Base-by-base conservation (phyloP, 192 early-diverging fungal species). In the Podila minutissima region DNA sequence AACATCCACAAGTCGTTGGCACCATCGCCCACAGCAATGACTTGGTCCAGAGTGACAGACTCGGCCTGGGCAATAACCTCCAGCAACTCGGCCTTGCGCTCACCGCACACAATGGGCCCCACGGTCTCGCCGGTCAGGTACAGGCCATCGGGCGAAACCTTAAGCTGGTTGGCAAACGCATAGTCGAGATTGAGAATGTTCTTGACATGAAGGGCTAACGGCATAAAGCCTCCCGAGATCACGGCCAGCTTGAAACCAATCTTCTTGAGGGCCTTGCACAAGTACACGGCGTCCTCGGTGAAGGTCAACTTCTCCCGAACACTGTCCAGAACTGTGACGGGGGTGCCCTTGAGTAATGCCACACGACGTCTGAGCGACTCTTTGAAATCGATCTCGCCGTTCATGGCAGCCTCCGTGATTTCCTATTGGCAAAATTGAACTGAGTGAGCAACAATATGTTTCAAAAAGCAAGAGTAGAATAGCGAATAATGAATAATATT, bases 1-100 rank as follows among this genome's bases (percentile, higher is more conserved):
- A 99, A 82, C 98, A 99, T 99, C 82, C 90, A 89, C 71, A 99
- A 82, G 83, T 99, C 98, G 73, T 99, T 99, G 29, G 98, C 98
- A 32, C 98, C 98, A 82, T 99, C 98, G 35, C 98, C 98, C 1
- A 99, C 94, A 13, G 98, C 98, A 74, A 98, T 94, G 24, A 99
- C 95, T 84, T 99, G 97, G 64, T 98, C 94, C 55, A 91, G 78
- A 3, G 89, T 87, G 33, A 98, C 91, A 20, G 89, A 88, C 79
- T 97, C 96, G 4, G 95, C 93, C 82, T 99, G 98, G 2, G 97
- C 94, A 86, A 99, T 96, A 11, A 97, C 97, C 67, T 95, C 93
- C 62, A 99, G 86, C 58, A 99, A 79, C 86, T 99, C 97, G 1
- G 97, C 95, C 77, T 99, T 99, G 29, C 98, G 84, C 46, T 90